A percentile compares a stretch with the other conserved stretches of the same genome.
phyloP scores from a whole-genome alignment of 2,329 filamentous ascomycete genomes.

The Zymoseptoria pseudotritici region DNA sequence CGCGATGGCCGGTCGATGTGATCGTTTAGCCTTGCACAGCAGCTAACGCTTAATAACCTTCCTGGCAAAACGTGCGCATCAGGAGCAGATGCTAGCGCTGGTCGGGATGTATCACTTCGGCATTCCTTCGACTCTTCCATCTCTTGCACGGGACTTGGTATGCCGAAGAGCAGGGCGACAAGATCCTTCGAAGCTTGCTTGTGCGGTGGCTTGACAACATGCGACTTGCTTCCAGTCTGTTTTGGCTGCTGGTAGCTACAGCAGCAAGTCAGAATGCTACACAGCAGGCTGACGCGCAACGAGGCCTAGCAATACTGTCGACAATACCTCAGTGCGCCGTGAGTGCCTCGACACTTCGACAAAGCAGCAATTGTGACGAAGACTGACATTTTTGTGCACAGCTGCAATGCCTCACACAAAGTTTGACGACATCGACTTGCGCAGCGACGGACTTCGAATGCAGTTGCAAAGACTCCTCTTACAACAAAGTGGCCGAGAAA shows the following conservation, averaged over 20 bases:
- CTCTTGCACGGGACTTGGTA: background rate
- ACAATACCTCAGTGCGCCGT: constrained; percentile 13
- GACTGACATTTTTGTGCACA: background rate
- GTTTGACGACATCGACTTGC: background rate
- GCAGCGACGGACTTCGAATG: background rate
- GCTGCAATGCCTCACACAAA: background rate
- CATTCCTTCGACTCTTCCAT: background rate
- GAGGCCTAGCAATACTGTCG: constrained; percentile 6
- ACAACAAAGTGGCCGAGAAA: constrained; percentile 5
- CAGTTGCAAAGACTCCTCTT: constrained; percentile 7
- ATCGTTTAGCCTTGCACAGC: background rate
- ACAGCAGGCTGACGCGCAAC: constrained; percentile 4
- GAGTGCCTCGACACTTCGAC: background rate
- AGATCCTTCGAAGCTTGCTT: background rate
- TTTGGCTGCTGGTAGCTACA: constrained; percentile 4
- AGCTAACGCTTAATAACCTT: no score
- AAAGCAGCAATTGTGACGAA: background rate
- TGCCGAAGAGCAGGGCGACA: background rate
- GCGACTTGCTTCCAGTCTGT: constrained; percentile 7
- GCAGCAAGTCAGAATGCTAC: constrained; percentile 8
- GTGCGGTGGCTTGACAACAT: background rate
- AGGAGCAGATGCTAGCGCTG: background rate
- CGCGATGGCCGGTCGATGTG: background rate
- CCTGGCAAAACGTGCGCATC: no score
- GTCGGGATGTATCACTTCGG: background rate